These are phyloP conservation scores for Thermochaetoides dissita DNA, from an alignment of 2,329 filamentous ascomycete genomes.

Conservation along the genomic window DNA sequence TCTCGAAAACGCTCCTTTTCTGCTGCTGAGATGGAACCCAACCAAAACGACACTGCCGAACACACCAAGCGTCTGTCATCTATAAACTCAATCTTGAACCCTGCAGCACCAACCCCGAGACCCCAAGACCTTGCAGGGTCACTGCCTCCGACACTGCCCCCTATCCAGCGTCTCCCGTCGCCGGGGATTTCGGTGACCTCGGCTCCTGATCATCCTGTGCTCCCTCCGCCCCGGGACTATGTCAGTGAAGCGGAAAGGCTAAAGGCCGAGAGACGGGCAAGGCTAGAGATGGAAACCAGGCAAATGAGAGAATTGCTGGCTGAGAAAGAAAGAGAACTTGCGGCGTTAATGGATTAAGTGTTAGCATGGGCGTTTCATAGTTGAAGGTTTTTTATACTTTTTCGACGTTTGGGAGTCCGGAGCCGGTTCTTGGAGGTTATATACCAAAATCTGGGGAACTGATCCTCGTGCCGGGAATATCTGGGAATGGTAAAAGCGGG, in stretches of 20 bases:
- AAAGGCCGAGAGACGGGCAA: conserved; percentile 48
- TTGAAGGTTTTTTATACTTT: not conserved
- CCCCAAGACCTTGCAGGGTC: conserved; percentile 20
- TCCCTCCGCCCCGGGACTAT: conserved; percentile 12
- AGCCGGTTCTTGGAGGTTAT: no score
- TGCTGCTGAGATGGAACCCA: conserved; percentile 35
- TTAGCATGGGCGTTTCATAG: no score
- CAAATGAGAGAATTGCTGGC: conserved; percentile 59
- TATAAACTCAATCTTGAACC: conserved; percentile 64
- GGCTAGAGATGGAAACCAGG: conserved; percentile 60
- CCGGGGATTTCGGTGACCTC: no score
- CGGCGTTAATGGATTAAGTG: conserved; percentile 22
- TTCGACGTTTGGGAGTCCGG: no score
- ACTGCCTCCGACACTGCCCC: conserved; percentile 4
- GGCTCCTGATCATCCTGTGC: no score
- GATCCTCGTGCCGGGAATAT: no score
- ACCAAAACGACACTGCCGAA: conserved; percentile 24
- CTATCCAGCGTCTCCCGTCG: no score
- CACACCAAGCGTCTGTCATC: conserved; percentile 52
- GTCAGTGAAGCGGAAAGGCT: conserved; percentile 32
- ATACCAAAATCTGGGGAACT: no score
- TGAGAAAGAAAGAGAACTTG: conserved; percentile 61
- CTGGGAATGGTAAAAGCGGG: no score
- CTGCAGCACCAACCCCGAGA: conserved; percentile 29
- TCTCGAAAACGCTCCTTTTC: conserved; percentile 57